Percentiles rank a stretch among this genome's conserved stretches.
These are phyloP conservation scores for Cryptosporidium sp. DNA, from an alignment of 169 alveolate genomes.

Conservation along the genomic window DNA sequence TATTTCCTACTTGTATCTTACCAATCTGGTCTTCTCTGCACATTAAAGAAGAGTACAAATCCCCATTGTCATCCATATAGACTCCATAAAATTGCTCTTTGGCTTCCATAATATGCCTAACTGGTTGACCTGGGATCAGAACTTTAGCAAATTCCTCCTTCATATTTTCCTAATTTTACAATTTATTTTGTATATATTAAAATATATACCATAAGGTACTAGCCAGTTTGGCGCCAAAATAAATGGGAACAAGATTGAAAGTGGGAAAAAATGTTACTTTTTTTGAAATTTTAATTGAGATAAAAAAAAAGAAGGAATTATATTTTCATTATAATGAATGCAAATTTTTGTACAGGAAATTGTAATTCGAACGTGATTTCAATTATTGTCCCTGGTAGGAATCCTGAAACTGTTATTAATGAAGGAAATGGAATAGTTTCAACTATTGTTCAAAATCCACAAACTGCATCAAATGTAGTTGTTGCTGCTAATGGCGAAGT, in stretches of 20 bases:
- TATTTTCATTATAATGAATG: background rate
- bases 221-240: conserved; percentile 17
- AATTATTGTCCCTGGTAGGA: conserved; percentile 52
- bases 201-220: background rate
- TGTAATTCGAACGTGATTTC: conserved; percentile 13
- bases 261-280: too few relatives aligned
- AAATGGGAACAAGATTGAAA: too few relatives aligned
- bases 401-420: conserved; percentile 23
- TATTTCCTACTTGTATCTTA: background rate
- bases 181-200: background rate
- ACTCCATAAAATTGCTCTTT: conserved; percentile 20
- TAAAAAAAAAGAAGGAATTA: background rate
- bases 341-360: background rate
- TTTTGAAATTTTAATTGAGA: background rate
- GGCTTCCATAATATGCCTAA: background rate
- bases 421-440: conserved; percentile 44
- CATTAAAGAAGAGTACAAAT: conserved; percentile 21
- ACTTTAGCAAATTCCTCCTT: background rate
- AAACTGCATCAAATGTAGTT: conserved; percentile 20
- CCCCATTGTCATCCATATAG: conserved; percentile 23
- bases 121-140: conserved; percentile 59
- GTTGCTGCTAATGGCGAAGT: conserved; percentile 8
- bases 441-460: conserved; percentile 43
- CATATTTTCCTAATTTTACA: background rate
- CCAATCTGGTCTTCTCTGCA: conserved; percentile 50